Evolutionary conservation across 176 grass and related monocot species (phyloP).

Genomic region (Zoysia pacifica): DNA sequence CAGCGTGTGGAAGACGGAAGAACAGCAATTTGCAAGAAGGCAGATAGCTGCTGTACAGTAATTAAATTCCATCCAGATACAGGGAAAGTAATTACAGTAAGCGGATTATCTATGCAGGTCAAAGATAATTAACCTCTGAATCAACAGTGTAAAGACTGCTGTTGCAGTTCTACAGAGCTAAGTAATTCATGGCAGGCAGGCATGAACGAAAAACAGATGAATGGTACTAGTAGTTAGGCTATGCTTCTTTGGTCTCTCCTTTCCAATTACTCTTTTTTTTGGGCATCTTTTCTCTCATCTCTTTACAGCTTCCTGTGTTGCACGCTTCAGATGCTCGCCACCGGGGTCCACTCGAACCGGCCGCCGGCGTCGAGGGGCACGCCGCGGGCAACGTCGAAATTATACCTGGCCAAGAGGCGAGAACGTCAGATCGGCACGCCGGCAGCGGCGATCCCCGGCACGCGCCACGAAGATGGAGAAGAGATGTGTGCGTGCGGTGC

Average conservation of each 20-base stretch:
- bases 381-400: slow-evolving; percentile 72
- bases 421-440: slow-evolving; percentile 36
- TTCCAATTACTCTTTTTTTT: slow-evolving; percentile 28
- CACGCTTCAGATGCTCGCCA: slow-evolving; percentile 44
- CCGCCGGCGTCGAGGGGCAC: slow-evolving; percentile 57
- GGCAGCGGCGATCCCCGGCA: background rate
- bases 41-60: slow-evolving; percentile 67
- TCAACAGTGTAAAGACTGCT: slow-evolving; percentile 7
- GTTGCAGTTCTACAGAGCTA: background rate
- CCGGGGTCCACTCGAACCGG: slow-evolving; percentile 68
- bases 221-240: slow-evolving; percentile 46
- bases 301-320: slow-evolving; percentile 28
- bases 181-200: background rate
- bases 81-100: slow-evolving; percentile 47
- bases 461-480: slow-evolving; percentile 6
- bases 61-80: slow-evolving; percentile 55
- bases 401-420: slow-evolving; percentile 59
- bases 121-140: slow-evolving; percentile 23
- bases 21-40: slow-evolving; percentile 19
- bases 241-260: slow-evolving; percentile 47
- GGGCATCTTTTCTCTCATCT: slow-evolving; percentile 35
- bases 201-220: slow-evolving; percentile 43
- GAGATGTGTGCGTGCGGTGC: background rate
- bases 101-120: slow-evolving; percentile 31
- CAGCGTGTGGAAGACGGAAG: background rate